Base-by-base conservation (phyloP, 225 moss, liverwort and hornwort species). In the Sphagnum contortum region DNA sequence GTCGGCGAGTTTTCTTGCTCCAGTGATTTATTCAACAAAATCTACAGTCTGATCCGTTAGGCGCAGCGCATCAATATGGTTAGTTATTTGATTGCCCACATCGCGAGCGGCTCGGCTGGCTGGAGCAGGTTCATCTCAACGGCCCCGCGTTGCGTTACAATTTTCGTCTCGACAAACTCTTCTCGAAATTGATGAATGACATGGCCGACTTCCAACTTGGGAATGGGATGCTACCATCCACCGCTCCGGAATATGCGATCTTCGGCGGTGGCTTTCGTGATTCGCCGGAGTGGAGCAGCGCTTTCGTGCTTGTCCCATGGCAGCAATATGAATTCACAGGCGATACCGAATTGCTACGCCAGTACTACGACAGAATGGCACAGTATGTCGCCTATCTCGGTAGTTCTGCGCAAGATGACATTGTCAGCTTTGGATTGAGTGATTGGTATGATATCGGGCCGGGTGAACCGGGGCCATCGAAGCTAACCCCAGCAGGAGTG, bases 391-490 rank as follows among this genome's bases (percentile, higher is more conserved):
- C 4, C 10, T 82, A 76, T 50, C 69, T 82, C 48, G 6, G 57
- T 49, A 76, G 66, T 44, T 75, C 78, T 13, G 82, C 82, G 5
- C 65, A 76, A 13, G 61, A 55, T 6, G 48, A 60, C 53, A 82
- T 82, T 3, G 73, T 82, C 52, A 79, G 71, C 79, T 82, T 73
- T 54, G 82, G 82, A 13, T 76, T 82, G 73, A 76, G 82, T 29
- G 82, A 82, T 55, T 82, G 79, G 82, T 82, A 82, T 63, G 82
- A 82, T 67, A 82, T 82, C 46, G 82, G 64, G 60, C 82, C 73
- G 10, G 82, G 82, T 12, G 48, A 62, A 4, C 82, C 82, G 8
- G 82, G 82, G 61, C 67, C 69, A 54, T 82, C 82, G 49, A 82
- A 82, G 65, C 57, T 79, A 71, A 82, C 82, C 4, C 79, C 82